Percentiles rank a stretch among this genome's conserved stretches.
Conservation (phyloP, 257 asterid species). For the Salvia splendens region DNA sequence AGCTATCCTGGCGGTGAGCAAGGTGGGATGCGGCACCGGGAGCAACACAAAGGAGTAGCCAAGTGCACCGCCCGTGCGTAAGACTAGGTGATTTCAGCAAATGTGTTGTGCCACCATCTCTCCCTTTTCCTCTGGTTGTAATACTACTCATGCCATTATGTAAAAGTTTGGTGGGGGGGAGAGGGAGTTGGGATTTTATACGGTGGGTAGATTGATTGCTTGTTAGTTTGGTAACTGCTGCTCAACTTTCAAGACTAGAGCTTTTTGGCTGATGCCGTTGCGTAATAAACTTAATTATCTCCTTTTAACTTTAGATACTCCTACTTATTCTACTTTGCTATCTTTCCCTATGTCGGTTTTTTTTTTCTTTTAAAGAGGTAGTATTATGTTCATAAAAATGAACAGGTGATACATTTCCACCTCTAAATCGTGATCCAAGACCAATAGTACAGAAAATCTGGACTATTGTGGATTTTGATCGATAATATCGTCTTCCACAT, state of each 20-base stretch:
- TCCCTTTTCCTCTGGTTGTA: background rate
- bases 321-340: too few relatives aligned
- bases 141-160: background rate
- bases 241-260: background rate
- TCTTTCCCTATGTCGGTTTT: too few relatives aligned
- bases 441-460: too few relatives aligned
- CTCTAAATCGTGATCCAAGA: too few relatives aligned
- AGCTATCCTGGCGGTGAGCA: conserved; percentile 47
- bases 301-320: background rate
- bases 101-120: background rate
- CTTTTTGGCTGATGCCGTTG: conserved; percentile 23
- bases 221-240: conserved; percentile 23
- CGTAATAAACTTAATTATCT: conserved; percentile 7
- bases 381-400: too few relatives aligned
- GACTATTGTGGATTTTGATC: too few relatives aligned
- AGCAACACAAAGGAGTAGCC: conserved; percentile 39
- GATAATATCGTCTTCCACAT: too few relatives aligned
- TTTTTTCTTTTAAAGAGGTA: too few relatives aligned
- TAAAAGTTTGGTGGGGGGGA: conserved; percentile 9
- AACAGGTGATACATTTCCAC: too few relatives aligned
- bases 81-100: background rate
- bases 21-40: conserved; percentile 50
- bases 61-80: conserved; percentile 33
- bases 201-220: conserved; percentile 21
- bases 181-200: background rate